Conservation (phyloP, 768 basidiomycete genomes). For the Collybiopsis confluens region DNA sequence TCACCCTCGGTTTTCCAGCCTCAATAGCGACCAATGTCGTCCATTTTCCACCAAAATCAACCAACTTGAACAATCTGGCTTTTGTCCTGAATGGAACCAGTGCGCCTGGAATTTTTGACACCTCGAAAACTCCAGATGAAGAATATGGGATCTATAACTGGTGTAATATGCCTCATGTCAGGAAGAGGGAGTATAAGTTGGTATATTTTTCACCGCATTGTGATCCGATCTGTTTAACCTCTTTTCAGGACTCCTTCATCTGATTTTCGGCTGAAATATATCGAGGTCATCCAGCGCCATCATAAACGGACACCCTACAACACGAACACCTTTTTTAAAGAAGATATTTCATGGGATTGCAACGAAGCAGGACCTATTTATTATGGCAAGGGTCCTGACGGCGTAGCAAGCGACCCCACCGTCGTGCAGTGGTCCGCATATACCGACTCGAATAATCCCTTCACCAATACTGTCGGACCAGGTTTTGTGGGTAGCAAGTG, state of each 20-base stretch:
- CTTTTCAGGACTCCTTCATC: slow-evolving; percentile 28
- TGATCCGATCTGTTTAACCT: not conserved
- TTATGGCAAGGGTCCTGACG: too few species aligned
- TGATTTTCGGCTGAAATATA: slow-evolving; percentile 35
- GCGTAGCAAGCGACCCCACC: too few species aligned
- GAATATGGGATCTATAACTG: slow-evolving; percentile 47
- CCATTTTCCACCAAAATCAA: slow-evolving; percentile 36
- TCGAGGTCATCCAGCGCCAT: slow-evolving; percentile 38
- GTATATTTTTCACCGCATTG: slow-evolving; percentile 10
- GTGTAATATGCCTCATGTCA: slow-evolving; percentile 55
- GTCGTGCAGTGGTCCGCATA: too few species aligned
- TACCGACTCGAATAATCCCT: too few species aligned
- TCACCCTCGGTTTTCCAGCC: slow-evolving; percentile 3
- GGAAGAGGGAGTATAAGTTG: slow-evolving; percentile 40
- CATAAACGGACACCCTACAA: too few species aligned
- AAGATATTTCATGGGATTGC: too few species aligned
- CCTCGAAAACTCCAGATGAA: slow-evolving; percentile 32
- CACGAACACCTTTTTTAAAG: too few species aligned
- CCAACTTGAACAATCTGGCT: slow-evolving; percentile 39
- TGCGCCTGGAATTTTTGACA: slow-evolving; percentile 43
- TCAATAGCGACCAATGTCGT: slow-evolving; percentile 16
- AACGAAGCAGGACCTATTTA: too few species aligned
- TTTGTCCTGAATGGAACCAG: slow-evolving; percentile 37
- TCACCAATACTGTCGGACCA: too few species aligned
- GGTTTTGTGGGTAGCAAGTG: too few species aligned